Evolutionary conservation across 2,329 filamentous ascomycete species (phyloP), one percentile per base, ranked within the genome.

Genomic region (Venturia pyrina): DNA sequence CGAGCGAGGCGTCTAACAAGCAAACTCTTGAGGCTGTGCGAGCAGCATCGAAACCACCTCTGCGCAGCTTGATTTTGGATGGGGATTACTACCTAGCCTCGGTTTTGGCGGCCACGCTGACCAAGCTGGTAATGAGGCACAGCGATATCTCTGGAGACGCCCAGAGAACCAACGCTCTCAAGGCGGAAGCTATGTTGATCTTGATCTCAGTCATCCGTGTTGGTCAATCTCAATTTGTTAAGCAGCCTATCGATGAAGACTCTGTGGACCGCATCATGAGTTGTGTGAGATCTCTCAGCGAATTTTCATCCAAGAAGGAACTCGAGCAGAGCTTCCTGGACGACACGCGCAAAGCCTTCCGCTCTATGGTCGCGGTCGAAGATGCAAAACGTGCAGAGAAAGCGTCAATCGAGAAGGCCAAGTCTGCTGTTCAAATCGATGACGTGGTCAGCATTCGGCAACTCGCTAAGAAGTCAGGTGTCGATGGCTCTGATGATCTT

Each of bases 191-290:
- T 57, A 99, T 99, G 95, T 84, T 99, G 64, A 98, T 99, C 75
- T 96, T 98, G 93, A 96, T 99, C 71, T 98, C 95, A 5, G 96
- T 99, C 70, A 91, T 99, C 70, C 92, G 95, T 62, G 95, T 97
- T 68, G 95, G 95, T 50, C 95, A 99, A 78, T 98, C 93, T n/a
- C 91, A 96, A 69, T 99, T 99, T 71, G 95, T 96, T 74, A 98
- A 98, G 81, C 89, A 91, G 1, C 90, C 92, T 2, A 98, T 99
- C 69, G 95, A 99, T 69, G 95, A 99, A 76, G 95, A 99, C 75
- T 97, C 95, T 0, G 86, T 98, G n/a, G 95, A 99, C 76, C 88
- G 95, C 72, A 93, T 99, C 76, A 98, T 99, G 95, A 92, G 91
- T 48, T 98, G 93, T 74, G 91, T 99, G 41, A 88, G 93, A 68